Evolutionary conservation across 2,329 filamentous ascomycete genomes (phyloP).

Genomic region (Colletotrichum lindemuthianum): DNA sequence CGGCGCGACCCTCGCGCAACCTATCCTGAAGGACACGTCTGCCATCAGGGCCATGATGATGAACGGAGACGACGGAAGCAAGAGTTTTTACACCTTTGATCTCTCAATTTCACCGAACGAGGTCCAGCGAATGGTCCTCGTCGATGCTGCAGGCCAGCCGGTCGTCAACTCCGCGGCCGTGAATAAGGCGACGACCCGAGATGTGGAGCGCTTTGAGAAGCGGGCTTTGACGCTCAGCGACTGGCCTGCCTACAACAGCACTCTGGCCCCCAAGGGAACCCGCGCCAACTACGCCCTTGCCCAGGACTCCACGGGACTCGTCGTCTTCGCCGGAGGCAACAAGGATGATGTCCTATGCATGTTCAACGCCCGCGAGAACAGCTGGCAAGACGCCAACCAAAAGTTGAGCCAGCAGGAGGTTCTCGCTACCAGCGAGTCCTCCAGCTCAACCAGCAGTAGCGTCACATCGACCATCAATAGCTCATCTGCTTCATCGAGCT

Average conservation of each 20-base stretch:
- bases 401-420: slow-evolving; percentile 64
- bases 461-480: slow-evolving; percentile 43
- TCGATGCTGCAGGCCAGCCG: slow-evolving; percentile 67
- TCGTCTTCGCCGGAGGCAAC: slow-evolving; percentile 69
- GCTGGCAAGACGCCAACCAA: slow-evolving; percentile 78
- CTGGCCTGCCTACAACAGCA: slow-evolving; percentile 84
- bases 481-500: slow-evolving; percentile 39
- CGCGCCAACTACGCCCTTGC: slow-evolving; percentile 79
- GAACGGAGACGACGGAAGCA: slow-evolving; percentile 79
- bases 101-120: slow-evolving; percentile 77
- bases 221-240: slow-evolving; percentile 66
- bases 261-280: slow-evolving; percentile 71
- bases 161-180: slow-evolving; percentile 59
- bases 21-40: slow-evolving; percentile 67
- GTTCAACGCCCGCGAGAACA: slow-evolving; percentile 80
- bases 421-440: slow-evolving; percentile 43
- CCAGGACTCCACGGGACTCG: slow-evolving; percentile 70
- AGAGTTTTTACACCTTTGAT: slow-evolving; percentile 82
- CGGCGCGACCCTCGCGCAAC: slow-evolving; percentile 69
- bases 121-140: slow-evolving; percentile 75
- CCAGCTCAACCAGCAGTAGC: slow-evolving; percentile 44
- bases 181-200: slow-evolving; percentile 27
- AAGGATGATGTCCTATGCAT: slow-evolving; percentile 74
- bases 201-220: slow-evolving; percentile 18
- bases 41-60: slow-evolving; percentile 72